Evolutionary conservation across 73 alveolate genomes (phyloP).

Genomic region (Paraurostyla sp.): DNA sequence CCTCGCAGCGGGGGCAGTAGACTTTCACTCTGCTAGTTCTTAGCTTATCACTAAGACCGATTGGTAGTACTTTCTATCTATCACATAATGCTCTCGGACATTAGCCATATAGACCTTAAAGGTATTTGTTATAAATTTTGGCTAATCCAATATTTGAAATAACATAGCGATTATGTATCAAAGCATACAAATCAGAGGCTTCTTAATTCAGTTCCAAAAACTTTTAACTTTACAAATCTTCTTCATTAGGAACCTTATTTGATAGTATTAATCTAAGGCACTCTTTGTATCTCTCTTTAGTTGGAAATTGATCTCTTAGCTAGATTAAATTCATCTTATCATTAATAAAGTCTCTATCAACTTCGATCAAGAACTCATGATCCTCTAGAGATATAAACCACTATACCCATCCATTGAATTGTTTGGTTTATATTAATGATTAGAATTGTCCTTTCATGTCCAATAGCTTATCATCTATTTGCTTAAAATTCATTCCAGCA

Average conservation of each 20-base stretch:
- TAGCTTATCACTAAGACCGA: conserved; percentile 91
- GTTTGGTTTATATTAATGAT: neutral
- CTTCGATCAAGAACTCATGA: conserved; percentile 78
- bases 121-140: conserved; percentile 86
- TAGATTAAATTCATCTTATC: conserved; percentile 83
- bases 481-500: conserved; percentile 1
- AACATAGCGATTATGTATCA: conserved; percentile 92
- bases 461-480: neutral
- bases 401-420: conserved; percentile 73
- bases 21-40: conserved; percentile 93
- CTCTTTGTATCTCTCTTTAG: conserved; percentile 71
- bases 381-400: conserved; percentile 78
- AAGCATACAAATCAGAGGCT: conserved; percentile 93
- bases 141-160: conserved; percentile 89
- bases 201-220: conserved; percentile 81
- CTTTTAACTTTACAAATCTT: conserved; percentile 89
- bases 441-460: conserved; percentile 18
- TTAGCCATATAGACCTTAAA: conserved; percentile 87
- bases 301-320: conserved; percentile 50
- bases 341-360: conserved; percentile 79
- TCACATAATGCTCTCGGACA: conserved; percentile 96
- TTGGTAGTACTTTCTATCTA: conserved; percentile 89
- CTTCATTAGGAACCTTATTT: conserved; percentile 91
- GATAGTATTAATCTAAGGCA: conserved; percentile 87
- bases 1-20: conserved; percentile 98